A percentile compares a stretch with the other conserved stretches of the same genome.
Evolutionary conservation across 495 filamentous ascomycete species (phyloP).

Genomic region (Penicillium nucicola): DNA sequence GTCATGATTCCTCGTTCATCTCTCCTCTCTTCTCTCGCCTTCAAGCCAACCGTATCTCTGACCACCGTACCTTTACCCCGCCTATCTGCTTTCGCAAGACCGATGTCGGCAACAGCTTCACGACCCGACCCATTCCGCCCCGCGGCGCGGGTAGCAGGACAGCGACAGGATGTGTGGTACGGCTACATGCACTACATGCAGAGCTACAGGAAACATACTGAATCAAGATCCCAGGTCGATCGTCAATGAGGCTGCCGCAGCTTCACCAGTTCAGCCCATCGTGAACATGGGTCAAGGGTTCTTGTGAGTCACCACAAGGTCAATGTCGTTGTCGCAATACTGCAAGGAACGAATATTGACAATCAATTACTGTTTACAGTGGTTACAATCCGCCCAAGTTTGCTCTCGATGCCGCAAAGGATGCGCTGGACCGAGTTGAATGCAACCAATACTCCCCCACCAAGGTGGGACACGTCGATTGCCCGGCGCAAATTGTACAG

Average conservation of each 20-base stretch:
- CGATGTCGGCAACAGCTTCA: conserved; percentile 44
- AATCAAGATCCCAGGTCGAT: conserved; percentile 64
- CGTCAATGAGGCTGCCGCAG: conserved; percentile 85
- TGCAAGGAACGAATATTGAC: neutral
- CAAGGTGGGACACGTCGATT: conserved; percentile 47
- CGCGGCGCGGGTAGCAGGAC: conserved; percentile 73
- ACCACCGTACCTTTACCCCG: conserved; percentile 17
- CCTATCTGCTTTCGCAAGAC: conserved; percentile 24
- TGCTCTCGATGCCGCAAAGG: conserved; percentile 86
- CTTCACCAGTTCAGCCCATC: conserved; percentile 85
- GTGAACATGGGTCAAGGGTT: conserved; percentile 98
- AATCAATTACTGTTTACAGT: conserved; percentile 27
- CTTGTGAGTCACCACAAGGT: conserved; percentile 51
- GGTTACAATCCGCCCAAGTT: conserved; percentile 96
- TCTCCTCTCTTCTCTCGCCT: neutral
- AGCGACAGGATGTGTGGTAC: conserved; percentile 93
- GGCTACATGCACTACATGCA: neutral
- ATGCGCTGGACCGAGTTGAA: conserved; percentile 85
- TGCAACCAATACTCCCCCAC: conserved; percentile 99
- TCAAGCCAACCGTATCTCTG: neutral
- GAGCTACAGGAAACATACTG: neutral
- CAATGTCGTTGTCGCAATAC: neutral
- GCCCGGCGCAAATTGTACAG: neutral
- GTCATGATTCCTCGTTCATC: conserved; percentile 1
- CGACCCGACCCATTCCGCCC: conserved; percentile 59